Evolutionary conservation across 805 yeast species (phyloP), one percentile per base, ranked within the genome.

Genomic region (Grigorovia humatica): DNA sequence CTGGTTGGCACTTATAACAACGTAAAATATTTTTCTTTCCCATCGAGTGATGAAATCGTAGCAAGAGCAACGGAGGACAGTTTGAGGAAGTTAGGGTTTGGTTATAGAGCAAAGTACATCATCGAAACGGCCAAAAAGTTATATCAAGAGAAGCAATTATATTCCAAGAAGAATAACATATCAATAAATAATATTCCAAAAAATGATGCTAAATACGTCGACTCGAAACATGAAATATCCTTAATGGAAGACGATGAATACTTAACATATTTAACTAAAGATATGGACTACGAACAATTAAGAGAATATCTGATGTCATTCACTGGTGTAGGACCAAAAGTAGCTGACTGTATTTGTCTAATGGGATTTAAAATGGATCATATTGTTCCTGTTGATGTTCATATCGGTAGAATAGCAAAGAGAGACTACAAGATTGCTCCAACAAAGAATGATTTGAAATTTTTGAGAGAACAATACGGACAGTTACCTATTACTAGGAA

Each of bases 291-390:
- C 1, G 62, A 69, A 43, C 57, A 60, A 32, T 53, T 63, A 15
- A 58, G 67, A 48, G 70, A 65, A 41, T 61, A 59, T 46, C 69
- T 93, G 44, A 71, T 84, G 56, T 74, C 77, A 54, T 83, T 85
- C 58, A 73, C 78, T 2, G 99, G 99, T 0, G 96, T 93, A 0
- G 99, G 99, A 0, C 98, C 98, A 0, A 93, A 93, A 69, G 98
- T 93, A 1, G 97, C 99, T 0, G 99, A 93, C 60, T 93, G 99
- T 66, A 93, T 93, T 15, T 83, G 95, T 56, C 72, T 93, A 46
- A 91, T 93, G 97, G 70, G 70, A 1, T 51, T 66, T 46, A 55
- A 52, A 18, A 72, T 91, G 54, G 88, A 85, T 60, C 88, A 83
- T 51, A 79, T 88, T 11, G 96, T 93, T 2, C 99, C 99, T 0